Percentiles rank a stretch among this genome's conserved stretches.
phyloP scores from a whole-genome alignment of 805 yeast species.

The Barnettozyma wickerhamii region DNA sequence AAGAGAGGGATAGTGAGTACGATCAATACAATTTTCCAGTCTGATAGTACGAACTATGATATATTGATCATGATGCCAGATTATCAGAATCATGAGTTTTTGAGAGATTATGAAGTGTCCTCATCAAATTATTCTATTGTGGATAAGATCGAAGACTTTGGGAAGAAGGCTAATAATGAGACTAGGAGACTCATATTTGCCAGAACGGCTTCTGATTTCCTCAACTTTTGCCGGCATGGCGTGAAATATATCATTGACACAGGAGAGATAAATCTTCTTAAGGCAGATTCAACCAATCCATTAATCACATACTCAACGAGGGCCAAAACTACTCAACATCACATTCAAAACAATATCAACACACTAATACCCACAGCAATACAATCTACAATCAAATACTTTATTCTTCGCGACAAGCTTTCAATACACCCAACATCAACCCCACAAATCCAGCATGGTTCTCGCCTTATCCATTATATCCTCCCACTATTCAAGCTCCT shows the following conservation, averaged over 20 bases:
- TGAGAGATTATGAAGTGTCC: background rate
- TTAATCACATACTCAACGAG: background rate
- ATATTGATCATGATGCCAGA: conserved; percentile 2
- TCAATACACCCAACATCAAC: too few relatives aligned
- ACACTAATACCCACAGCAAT: background rate
- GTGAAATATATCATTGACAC: conserved; percentile 7
- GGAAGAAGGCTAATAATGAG: background rate
- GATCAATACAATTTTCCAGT: conserved; percentile 1
- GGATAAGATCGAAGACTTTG: conserved; percentile 3
- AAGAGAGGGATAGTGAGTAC: conserved; percentile 82
- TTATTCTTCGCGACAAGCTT: conserved; percentile 3
- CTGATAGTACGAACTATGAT: conserved; percentile 1
- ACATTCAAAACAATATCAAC: background rate
- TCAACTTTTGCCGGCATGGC: background rate
- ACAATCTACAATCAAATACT: background rate
- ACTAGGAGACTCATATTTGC: conserved; percentile 4
- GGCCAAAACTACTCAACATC: background rate
- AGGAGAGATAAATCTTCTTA: background rate
- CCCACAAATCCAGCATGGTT: background rate
- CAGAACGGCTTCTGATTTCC: background rate
- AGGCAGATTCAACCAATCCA: conserved; percentile 3
- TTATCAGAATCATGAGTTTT: background rate
- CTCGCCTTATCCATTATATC: background rate
- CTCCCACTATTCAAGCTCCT: conserved; percentile 1
- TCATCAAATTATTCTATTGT: conserved; percentile 1